Evolutionary conservation across 2,329 filamentous ascomycete species (phyloP).

Genomic region (Incumbomyces lentus): DNA sequence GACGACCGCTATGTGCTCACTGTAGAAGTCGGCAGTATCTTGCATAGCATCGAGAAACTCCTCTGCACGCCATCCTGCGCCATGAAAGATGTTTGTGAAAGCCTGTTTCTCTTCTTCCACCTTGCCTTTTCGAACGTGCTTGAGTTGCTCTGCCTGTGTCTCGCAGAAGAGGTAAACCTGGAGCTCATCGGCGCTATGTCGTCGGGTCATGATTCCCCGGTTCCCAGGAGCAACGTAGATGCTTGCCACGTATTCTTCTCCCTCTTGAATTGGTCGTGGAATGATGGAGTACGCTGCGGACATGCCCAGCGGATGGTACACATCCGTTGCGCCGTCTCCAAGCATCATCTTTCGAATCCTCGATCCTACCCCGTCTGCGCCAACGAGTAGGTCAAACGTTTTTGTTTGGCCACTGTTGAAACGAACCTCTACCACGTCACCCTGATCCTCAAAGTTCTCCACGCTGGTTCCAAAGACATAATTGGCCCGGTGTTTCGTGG

Average conservation of each 20-base stretch:
- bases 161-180: conserved; percentile 27
- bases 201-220: conserved; percentile 30
- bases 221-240: conserved; percentile 28
- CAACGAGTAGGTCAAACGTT: conserved; percentile 16
- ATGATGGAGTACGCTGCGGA: conserved; percentile 32
- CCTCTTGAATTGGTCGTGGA: conserved; percentile 25
- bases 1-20: conserved; percentile 36
- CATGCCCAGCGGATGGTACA: conserved; percentile 18
- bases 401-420: conserved; percentile 19
- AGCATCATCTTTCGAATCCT: conserved; percentile 18
- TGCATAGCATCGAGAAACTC: conserved; percentile 34
- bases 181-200: conserved; percentile 29
- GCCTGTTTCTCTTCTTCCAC: conserved; percentile 31
- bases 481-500: conserved; percentile 17
- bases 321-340: conserved; percentile 16
- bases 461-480: conserved; percentile 28
- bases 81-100: conserved; percentile 31
- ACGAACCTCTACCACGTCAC: conserved; percentile 13
- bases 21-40: conserved; percentile 37
- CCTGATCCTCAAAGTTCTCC: conserved; percentile 19
- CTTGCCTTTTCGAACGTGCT: conserved; percentile 23
- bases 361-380: conserved; percentile 24
- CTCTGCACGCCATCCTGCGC: conserved; percentile 37
- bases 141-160: conserved; percentile 22
- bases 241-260: conserved; percentile 30